Conservation (phyloP, 495 filamentous ascomycete genomes). For the Corynascus novoguineensis region DNA sequence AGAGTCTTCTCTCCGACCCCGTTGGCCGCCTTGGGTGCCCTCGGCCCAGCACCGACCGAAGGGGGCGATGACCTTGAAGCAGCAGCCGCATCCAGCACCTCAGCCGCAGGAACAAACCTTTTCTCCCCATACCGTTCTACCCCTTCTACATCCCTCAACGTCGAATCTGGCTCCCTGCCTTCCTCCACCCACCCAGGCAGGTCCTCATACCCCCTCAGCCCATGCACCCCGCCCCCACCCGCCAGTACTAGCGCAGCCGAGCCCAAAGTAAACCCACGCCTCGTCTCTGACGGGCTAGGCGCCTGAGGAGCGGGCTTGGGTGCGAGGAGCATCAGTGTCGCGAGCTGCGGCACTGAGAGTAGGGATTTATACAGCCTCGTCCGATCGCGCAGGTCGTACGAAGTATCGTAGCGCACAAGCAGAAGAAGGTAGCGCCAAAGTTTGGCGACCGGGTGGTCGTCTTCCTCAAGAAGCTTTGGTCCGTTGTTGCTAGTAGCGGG, state of each 20-base stretch:
- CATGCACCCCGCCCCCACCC: constrained; percentile 61
- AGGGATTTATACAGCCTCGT: constrained; percentile 81
- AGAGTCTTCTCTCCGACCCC: constrained; percentile 61
- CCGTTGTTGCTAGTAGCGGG: not conserved
- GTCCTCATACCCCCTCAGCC: constrained; percentile 67
- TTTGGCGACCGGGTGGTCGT: constrained; percentile 61
- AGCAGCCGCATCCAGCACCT: constrained; percentile 58
- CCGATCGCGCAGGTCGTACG: constrained; percentile 90
- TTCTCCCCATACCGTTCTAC: constrained; percentile 36
- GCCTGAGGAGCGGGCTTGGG: constrained; percentile 89
- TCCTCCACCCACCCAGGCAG: constrained; percentile 79
- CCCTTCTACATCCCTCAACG: constrained; percentile 53
- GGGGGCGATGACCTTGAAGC: constrained; percentile 16
- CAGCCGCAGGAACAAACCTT: constrained; percentile 53
- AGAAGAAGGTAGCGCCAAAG: constrained; percentile 82
- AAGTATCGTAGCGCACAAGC: constrained; percentile 83
- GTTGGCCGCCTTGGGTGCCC: constrained; percentile 38
- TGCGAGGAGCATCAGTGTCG: constrained; percentile 81
- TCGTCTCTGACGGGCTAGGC: constrained; percentile 74
- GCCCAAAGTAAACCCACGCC: constrained; percentile 70
- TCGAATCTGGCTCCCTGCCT: constrained; percentile 72
- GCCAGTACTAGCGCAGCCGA: constrained; percentile 81
- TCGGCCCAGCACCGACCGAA: constrained; percentile 38
- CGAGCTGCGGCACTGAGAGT: constrained; percentile 74
- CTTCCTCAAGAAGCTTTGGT: constrained; percentile 36